Evolutionary conservation across 2,329 filamentous ascomycete genomes (phyloP), one percentile per base, ranked within the genome.

Genomic region (Aureobasidium leucospermi): DNA sequence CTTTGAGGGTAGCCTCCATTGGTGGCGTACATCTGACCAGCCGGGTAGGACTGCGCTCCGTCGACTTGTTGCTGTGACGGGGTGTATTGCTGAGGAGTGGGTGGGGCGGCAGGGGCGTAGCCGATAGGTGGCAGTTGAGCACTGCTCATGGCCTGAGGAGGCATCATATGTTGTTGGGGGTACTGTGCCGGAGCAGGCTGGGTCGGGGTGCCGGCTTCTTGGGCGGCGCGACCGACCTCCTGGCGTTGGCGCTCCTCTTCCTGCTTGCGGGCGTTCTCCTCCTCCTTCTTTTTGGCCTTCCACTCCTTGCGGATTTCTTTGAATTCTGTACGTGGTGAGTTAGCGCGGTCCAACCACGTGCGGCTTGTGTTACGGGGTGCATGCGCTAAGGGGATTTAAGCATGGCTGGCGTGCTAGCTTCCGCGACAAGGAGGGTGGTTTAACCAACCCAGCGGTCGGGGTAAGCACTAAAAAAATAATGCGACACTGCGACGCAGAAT

Each of bases 201-300:
- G 74, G 78, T 48, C 60, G 70, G 70, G 39, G 65, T 62, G 71
- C 78, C 71, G 65, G 85, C 83, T 29, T 79, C 75, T 49, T 81
- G 81, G 53, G 81, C 77, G 48, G 66, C 79, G 71, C 65, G 82
- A 9, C 76, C 79, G 60, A 80, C 85, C 32, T 83, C 82, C 73
- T 85, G 86, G 60, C 92, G 88, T 63, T 86, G 82, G 65, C 87
- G 82, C 70, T 96, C 92, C 64, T 97, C 93, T 9, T 92, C 90
- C 11, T 88, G 88, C 79, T 96, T 96, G 70, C 92, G 89, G 67
- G 85, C 82, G 55, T 87, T 87, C 65, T 97, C 93, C 68, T 97
- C 93, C 73, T 97, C 94, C 89, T 99, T 99, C 84, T 97, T 97
- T 70, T 94, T 90, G 41, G 90, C 89, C 79, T 97, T 99, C 94